Evolutionary conservation across 1,139 yeast species (phyloP).

Genomic region (Saccharomyces uvarum): DNA sequence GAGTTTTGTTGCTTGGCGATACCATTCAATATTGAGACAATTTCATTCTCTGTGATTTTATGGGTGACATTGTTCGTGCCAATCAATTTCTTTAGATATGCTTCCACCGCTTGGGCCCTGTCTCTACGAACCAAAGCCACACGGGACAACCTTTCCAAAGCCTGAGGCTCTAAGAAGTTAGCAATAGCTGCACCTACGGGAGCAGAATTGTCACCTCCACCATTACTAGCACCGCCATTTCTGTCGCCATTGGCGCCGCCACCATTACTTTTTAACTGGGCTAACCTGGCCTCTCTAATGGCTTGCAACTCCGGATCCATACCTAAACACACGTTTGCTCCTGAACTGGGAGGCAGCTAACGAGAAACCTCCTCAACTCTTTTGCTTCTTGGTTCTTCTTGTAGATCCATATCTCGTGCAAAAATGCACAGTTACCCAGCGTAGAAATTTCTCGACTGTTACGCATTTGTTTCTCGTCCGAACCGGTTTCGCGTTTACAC

Average conservation of each 20-base stretch:
- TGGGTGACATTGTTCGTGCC: slow-evolving; percentile 68
- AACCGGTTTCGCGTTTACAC: not conserved
- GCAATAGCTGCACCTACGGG: slow-evolving; percentile 38
- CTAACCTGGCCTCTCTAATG: slow-evolving; percentile 78
- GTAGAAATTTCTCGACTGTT: not conserved
- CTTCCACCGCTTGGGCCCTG: slow-evolving; percentile 85
- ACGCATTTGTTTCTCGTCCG: not conserved
- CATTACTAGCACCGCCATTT: slow-evolving; percentile 8
- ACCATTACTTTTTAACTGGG: slow-evolving; percentile 61
- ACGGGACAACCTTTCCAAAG: slow-evolving; percentile 80
- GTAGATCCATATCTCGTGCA: not conserved
- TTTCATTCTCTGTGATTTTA: slow-evolving; percentile 68
- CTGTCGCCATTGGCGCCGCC: slow-evolving; percentile 25
- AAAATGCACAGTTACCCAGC: not conserved
- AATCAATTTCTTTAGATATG: slow-evolving; percentile 64
- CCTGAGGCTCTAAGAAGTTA: slow-evolving; percentile 69
- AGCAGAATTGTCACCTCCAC: slow-evolving; percentile 13
- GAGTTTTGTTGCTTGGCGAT: slow-evolving; percentile 71
- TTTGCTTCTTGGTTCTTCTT: not conserved
- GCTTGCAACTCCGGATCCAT: slow-evolving; percentile 77
- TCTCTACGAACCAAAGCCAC: slow-evolving; percentile 88
- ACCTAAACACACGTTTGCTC: not conserved
- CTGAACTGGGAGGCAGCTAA: not conserved
- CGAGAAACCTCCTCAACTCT: not conserved
- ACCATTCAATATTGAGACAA: slow-evolving; percentile 77